Base-by-base conservation (phyloP, 2,329 filamentous ascomycete species). In the Colletotrichum sp. region DNA sequence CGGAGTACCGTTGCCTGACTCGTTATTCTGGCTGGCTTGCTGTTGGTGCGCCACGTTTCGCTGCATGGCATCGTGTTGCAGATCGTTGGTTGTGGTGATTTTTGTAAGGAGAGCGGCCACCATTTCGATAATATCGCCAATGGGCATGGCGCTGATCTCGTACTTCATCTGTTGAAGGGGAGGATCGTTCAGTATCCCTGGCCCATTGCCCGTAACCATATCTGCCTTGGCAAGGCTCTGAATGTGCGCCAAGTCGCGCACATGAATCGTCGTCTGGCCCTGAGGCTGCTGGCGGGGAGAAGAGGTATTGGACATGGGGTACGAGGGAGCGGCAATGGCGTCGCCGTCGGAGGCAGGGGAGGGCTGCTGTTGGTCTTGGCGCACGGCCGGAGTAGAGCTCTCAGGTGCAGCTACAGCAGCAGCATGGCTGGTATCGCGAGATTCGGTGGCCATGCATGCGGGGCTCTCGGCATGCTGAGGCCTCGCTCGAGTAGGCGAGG, bases 71-170 rank as follows among this genome's bases (percentile, higher is more conserved):
- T 98, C 95, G 85, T 99, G 96, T 83, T 99, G 96, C 68, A 94
- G 88, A 83, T 99, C 97, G 83, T 99, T 99, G 73, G 96, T 98
- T 5, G 95, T 95, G 8, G 97, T 99, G 80, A 99, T 99, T 85
- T 99, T 99, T 72, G 96, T 98, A 77, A 99, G 89, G 28, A 99
- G 90, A 8, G 96, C 97, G 6, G 97, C 97, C 6, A 99, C 97
- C 97, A 99, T 99, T 85, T 99, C 96, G 83, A 99, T 99, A 80
- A 99, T 95, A 82, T 99, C 96, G 79, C 94, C 93, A 71, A 99
- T 98, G 68, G 97, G 97, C 96, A 99, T 99, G 69, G 92, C 95
- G 86, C 96, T 98, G 80, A 99, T 98, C 85, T 99, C 97, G 84
- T 98, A 99, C 83, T 92, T 92, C 85, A 90, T 90, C 78, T 89